Base-by-base conservation (phyloP, 495 filamentous ascomycete genomes). In the Penicillium simplicissimum region DNA sequence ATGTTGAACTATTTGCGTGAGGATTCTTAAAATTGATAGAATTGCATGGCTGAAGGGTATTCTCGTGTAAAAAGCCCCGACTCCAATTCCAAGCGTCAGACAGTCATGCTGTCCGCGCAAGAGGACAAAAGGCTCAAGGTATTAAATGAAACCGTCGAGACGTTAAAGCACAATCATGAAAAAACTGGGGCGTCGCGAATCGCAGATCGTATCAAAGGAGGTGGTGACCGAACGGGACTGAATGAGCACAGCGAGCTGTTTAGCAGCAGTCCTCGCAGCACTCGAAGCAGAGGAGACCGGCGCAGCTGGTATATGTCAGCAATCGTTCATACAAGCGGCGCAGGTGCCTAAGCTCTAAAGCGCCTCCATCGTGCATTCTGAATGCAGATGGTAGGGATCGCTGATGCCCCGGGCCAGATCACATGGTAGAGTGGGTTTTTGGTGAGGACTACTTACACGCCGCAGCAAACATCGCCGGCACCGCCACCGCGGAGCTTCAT, bases 401-500 rank as follows among this genome's bases (percentile, higher is more conserved):
- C 37, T 7, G 37, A 40, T 11, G 8, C 5, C 38, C n/a, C 31
- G 48, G 48, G n/a, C 48, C 15, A n/a, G 8, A 11, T n/a, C 31
- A 7, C 6, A 53, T 13, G 34, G 33, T 21, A 37, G 34, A 14
- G 54, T 10, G 47, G 38, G 13, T 31, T 21, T 13, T 21, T 15
- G 48, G 45, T 48, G 54, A 57, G 48, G 28, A 23, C 15, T 4
- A 71, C 76, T 67, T 71, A 81, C 78, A 79, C 19, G 70, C 78
- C 78, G 55, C 78, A 81, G 73, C 78, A 81, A 49, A 79, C 60
- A 19, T 74, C 78, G 34, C 74, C 73, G 7, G 60, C 72, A 57
- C 70, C 73, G 63, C 78, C 78, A 62, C 78, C 76, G 38, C 78
- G 78, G n/a, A 81, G 70, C 57, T 70, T 71, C 73, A 77, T 72